Evolutionary conservation across 2,329 filamentous ascomycete species (phyloP), one percentile per base, ranked within the genome.

Genomic region (Pyrenophora tritici-repentis): DNA sequence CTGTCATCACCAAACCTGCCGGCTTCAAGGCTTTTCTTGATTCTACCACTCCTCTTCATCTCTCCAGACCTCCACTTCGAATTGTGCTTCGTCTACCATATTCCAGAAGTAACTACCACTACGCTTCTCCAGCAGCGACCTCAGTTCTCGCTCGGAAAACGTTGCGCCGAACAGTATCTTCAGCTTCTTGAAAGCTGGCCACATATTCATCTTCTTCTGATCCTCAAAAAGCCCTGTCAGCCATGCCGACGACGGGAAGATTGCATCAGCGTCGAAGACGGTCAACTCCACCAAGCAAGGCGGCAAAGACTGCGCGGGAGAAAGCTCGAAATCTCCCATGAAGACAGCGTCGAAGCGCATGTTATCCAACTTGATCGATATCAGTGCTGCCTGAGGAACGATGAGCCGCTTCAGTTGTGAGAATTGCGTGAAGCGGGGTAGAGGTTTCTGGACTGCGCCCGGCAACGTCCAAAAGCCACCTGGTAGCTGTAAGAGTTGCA

Each of bases 391-490:
- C 36, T 61, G 56, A 0, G 58, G 56, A 3, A 59, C 24, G 8
- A 45, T 32, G 22, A 61, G 24, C 14, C 26, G 47, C 13, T 38
- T 29, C 1, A 61, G 41, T 16, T 26, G 35, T 4, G 14, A 16
- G 18, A 61, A 61, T 8, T 36, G 26, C 8, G 50, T 29, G 24
- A 61, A 57, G 0, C 51, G 45, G 4, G 58, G 58, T 26, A 61
- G 20, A 0, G 56, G 56, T 36, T 61, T 61, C 17, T 56, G 56
- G 39, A 49, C 39, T 1, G 44, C 50, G 5, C 56, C 53, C 6
- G 56, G 56, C 10, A 59, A 42, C 1, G 58, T 55, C 58, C 58
- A 61, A 34, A 61, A 59, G 6, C 58, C 58, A 2, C 56, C 56
- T 7, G 56, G 58, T 2, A 59, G 26, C 12, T 48, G 36, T n/a